Percentiles rank a stretch among this genome's conserved stretches.
Evolutionary conservation across 75 land plant genomes (phyloP).

Genomic region (Chamaecyparis obtusa): DNA sequence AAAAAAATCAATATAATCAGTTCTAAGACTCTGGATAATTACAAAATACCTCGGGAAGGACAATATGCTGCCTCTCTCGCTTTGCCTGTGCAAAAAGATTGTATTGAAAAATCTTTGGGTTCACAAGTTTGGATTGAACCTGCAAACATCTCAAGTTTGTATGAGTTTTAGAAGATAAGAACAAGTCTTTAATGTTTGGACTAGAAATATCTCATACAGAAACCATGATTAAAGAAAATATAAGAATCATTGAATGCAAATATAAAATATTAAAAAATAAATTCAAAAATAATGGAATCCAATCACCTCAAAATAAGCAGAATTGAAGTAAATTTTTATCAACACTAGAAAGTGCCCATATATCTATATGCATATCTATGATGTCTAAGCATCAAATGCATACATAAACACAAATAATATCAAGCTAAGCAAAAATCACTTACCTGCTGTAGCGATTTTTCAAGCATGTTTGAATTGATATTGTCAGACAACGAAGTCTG

Average conservation of each 20-base stretch:
- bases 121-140: constrained; percentile 30
- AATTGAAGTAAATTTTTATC: not conserved
- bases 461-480: constrained; percentile 22
- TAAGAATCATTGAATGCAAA: not conserved
- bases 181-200: not conserved
- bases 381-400: not conserved
- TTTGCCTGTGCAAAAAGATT: constrained; percentile 31
- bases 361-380: not conserved
- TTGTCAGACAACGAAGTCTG: constrained; percentile 30
- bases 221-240: too few relatives aligned
- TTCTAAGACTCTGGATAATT: too few relatives aligned
- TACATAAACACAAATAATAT: not conserved
- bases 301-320: not conserved
- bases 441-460: constrained; percentile 25
- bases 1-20: not conserved
- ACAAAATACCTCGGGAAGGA: constrained; percentile 41
- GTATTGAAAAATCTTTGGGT: constrained; percentile 34
- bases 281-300: not conserved
- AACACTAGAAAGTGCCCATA: not conserved
- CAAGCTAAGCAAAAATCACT: not conserved
- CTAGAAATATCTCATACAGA: too few relatives aligned
- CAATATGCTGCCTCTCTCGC: constrained; percentile 29
- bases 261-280: not conserved
- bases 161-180: not conserved
- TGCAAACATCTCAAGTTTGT: not conserved